These are phyloP conservation scores for Myotisia sp. DNA, from an alignment of 2,329 filamentous ascomycete species.

Conservation along the genomic window DNA sequence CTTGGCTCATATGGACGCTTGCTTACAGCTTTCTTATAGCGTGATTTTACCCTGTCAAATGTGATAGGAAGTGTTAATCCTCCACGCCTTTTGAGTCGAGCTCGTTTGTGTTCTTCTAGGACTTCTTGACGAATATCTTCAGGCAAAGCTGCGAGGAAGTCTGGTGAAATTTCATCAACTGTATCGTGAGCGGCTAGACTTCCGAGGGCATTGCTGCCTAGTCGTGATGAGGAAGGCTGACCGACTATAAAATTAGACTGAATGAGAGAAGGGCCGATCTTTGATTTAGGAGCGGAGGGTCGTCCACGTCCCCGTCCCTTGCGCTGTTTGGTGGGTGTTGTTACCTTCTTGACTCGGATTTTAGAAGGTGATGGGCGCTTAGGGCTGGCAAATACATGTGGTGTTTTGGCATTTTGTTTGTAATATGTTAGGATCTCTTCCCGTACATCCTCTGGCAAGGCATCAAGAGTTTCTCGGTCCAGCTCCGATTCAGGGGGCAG, in stretches of 20 bases:
- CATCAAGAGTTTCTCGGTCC: constrained; percentile 69
- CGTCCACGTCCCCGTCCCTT: constrained; percentile 40
- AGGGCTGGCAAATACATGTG: constrained; percentile 22
- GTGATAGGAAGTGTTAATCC: constrained; percentile 30
- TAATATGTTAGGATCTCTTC: constrained; percentile 70
- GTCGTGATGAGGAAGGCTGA: constrained; percentile 9
- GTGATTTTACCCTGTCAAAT: not conserved
- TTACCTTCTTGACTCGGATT: constrained; percentile 28
- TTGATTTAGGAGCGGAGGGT: constrained; percentile 36
- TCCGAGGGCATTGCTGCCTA: constrained; percentile 13
- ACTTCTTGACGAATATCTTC: constrained; percentile 68
- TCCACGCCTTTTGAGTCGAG: constrained; percentile 44
- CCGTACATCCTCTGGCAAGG: constrained; percentile 72
- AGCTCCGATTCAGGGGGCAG: constrained; percentile 58
- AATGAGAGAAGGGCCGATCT: constrained; percentile 46
- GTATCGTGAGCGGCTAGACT: constrained; percentile 19
- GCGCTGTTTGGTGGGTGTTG: constrained; percentile 48
- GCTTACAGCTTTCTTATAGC: constrained; percentile 1
- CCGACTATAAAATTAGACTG: constrained; percentile 58
- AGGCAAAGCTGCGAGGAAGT: constrained; percentile 70
- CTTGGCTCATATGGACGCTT: constrained; percentile 13
- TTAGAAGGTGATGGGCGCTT: constrained; percentile 33
- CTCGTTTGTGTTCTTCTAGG: constrained; percentile 54
- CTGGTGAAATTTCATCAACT: constrained; percentile 41
- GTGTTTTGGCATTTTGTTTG: constrained; percentile 20